Evolutionary conservation across 441 rosid genomes (phyloP).

Genomic region (Bocquillonia castaneifolia): DNA sequence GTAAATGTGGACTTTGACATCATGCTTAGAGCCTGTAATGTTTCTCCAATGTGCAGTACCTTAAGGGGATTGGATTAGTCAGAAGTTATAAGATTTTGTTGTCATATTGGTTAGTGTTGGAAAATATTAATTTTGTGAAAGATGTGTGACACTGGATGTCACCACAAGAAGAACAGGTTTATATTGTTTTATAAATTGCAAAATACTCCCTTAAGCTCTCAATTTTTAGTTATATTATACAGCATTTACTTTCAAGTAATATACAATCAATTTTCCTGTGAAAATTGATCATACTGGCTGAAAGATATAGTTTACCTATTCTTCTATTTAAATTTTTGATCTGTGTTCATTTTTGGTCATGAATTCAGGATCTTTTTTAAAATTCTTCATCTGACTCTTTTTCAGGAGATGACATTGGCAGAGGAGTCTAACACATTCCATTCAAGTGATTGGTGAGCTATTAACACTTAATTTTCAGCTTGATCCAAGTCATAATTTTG

Average conservation of each 20-base stretch:
- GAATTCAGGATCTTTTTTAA: background rate
- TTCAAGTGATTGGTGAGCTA: conserved; percentile 43
- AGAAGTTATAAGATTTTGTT: background rate
- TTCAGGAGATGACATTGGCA: conserved; percentile 34
- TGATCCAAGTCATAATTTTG: background rate
- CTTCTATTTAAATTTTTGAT: background rate
- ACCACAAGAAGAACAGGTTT: background rate
- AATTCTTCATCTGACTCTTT: conserved; percentile 3
- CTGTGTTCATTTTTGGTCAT: background rate
- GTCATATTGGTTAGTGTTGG: background rate
- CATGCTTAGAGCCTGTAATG: background rate
- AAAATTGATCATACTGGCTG: background rate
- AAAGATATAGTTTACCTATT: background rate
- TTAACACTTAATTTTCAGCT: conserved; percentile 7
- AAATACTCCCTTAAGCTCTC: background rate
- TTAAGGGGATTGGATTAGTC: background rate
- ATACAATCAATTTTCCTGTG: background rate
- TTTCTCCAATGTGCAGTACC: background rate
- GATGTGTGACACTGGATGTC: background rate
- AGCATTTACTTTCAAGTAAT: background rate
- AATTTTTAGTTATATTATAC: background rate
- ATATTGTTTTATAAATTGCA: background rate
- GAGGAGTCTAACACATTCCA: conserved; percentile 34
- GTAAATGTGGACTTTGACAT: background rate
- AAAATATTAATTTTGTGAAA: background rate